Evolutionary conservation across 768 basidiomycete genomes (phyloP), one percentile per base, ranked within the genome.

Genomic region (Rhizopogon salebrosus): DNA sequence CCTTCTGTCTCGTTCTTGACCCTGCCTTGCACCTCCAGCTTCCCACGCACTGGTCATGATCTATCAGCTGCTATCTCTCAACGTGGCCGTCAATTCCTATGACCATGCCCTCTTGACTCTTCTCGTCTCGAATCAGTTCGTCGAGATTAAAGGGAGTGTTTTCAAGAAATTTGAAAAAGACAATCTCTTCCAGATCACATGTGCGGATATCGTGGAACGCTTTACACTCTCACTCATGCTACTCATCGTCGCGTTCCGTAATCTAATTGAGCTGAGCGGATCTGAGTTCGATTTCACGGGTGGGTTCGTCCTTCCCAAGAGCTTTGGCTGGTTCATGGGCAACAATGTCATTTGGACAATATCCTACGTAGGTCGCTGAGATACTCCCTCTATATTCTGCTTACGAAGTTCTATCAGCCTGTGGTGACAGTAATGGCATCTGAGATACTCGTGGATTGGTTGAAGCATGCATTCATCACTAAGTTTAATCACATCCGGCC

Each of bases 81-180:
- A 98, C 58, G 95, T 99, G 34, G 95, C 97, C 4, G 89, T 99
- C 64, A 98, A 98, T 71, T 95, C 94, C 16, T 99, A 95, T 67
- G 95, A 98, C 66, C 90, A 98, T 61, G 87, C 95, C 2, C 82
- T 99, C 6, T 77, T 99, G 37, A 97, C 95, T 0, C 79, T 99
- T 0, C 79, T 99, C 7, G 84, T 99, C 41, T 97, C 93, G 41
- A 99, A 98, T 64, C 97, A 99, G 68, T 98, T 99, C 62, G 95
- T 98, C 31, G 97, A 99, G 71, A 98, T 98, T 70, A 99, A 99
- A 71, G 95, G 95, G 31, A 93, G 91, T 65, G 97, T 99, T 2
- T 99, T 99, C 83, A 99, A 98, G 72, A 98, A 89, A 66, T 98
- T 99, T 62, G 97, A 98, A 66, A 99, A 98, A 66, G 97, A 99